Evolutionary conservation across 176 grass and related monocot species (phyloP), one percentile per base, ranked within the genome.

Genomic region (Rhynchospora breviuscula): DNA sequence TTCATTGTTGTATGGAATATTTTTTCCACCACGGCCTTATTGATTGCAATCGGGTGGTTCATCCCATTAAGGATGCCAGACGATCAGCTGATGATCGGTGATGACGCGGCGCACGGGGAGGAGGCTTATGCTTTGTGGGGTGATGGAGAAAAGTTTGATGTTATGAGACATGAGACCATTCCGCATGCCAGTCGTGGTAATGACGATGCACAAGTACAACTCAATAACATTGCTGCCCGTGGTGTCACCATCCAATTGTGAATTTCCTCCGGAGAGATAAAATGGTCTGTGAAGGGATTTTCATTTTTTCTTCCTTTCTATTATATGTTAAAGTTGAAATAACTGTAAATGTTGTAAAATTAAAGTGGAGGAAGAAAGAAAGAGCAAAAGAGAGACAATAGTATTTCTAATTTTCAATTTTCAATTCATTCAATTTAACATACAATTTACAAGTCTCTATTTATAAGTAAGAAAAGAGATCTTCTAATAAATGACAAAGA

Each of bases 101-200:
- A 95, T 54, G 93, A 92, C 60, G 90, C 90, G 0, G 85, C 82
- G 8, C 93, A 95, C 47, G 93, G 93, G 7, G 93, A 95, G 83
- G 90, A 92, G 84, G 93, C 93, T 6, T 95, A 95, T 83, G 92
- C 90, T 45, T 86, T 94, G 31, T 94, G 89, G 90, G 90, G 92
- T 11, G 90, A 94, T 83, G 88, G 90, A 23, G 92, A 94, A 76
- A 90, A 84, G 77, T 92, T 88, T 70, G 90, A 95, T 65, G 62
- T 86, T 43, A 84, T 80, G 52, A 82, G 90, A 4, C 84, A 86
- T 9, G 88, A 90, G 52, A 81, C 87, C 2, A 82, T 87, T n/a
- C 56, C 67, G 0, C 82, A 88, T 15, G 83, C 81, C 59, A 54
- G 49, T 25, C 71, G 85, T 44, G 12, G 8, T 53, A 58, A 47